Evolutionary conservation across 2,329 filamentous ascomycete species (phyloP).

Genomic region (Paramyrothecium sp.): DNA sequence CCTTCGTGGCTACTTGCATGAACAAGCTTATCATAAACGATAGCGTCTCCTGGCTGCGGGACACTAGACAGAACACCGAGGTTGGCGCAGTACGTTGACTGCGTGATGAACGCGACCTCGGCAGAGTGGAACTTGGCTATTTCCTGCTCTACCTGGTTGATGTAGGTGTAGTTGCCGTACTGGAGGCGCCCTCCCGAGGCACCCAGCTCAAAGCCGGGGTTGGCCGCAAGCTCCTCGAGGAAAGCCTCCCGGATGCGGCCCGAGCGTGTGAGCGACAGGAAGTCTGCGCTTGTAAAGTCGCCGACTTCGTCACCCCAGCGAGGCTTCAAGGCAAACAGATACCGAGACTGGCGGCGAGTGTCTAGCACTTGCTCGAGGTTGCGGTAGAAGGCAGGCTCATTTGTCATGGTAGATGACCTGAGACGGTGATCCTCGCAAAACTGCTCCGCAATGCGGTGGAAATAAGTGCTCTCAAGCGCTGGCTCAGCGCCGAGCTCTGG

Average conservation of each 20-base stretch:
- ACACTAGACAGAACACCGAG: constrained; percentile 46
- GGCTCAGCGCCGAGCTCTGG: no score
- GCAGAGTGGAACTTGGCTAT: constrained; percentile 61
- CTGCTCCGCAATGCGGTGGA: no score
- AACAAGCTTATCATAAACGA: constrained; percentile 63
- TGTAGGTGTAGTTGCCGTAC: constrained; percentile 62
- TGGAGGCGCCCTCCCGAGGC: constrained; percentile 60
- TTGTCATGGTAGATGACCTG: not conserved
- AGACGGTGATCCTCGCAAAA: not conserved
- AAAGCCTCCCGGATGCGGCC: constrained; percentile 41
- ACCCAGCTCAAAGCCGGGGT: constrained; percentile 35
- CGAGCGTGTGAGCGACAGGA: constrained; percentile 55
- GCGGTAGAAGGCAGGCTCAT: constrained; percentile 1
- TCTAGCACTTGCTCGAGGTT: constrained; percentile 27
- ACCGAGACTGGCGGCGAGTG: constrained; percentile 12
- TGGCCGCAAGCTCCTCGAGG: constrained; percentile 32
- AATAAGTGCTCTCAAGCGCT: no score
- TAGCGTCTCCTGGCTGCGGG: constrained; percentile 47
- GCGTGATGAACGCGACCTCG: constrained; percentile 55
- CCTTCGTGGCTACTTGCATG: constrained; percentile 66
- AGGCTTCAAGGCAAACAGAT: constrained; percentile 19
- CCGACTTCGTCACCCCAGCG: not conserved
- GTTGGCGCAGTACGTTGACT: constrained; percentile 55
- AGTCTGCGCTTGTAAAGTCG: constrained; percentile 67
- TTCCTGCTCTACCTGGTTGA: constrained; percentile 49